Evolutionary conservation across 1,139 yeast species (phyloP).

Genomic region (Suhomyces kunorum): DNA sequence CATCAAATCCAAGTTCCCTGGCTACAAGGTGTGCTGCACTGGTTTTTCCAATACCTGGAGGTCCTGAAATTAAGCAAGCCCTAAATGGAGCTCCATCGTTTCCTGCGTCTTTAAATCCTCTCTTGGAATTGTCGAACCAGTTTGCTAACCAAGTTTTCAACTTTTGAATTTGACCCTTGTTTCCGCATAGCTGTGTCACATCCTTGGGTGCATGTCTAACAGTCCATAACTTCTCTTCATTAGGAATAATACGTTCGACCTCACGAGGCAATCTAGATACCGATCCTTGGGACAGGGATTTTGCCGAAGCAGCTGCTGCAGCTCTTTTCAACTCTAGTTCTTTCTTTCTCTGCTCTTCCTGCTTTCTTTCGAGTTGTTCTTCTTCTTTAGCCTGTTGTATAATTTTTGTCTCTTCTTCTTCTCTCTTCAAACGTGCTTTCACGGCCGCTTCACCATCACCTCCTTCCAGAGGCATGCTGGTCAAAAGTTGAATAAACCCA

Average conservation of each 20-base stretch:
- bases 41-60: slow-evolving; percentile 84
- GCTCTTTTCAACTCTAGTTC: slow-evolving; percentile 2
- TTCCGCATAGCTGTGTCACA: slow-evolving; percentile 83
- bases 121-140: slow-evolving; percentile 65
- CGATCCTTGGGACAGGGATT: slow-evolving; percentile 1
- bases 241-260: slow-evolving; percentile 33
- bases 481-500: slow-evolving; percentile 75
- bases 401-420: slow-evolving; percentile 60
- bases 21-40: slow-evolving; percentile 79
- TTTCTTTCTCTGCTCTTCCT: slow-evolving; percentile 18
- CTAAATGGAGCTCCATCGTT: slow-evolving; percentile 68
- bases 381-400: slow-evolving; percentile 51
- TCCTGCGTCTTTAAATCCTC: slow-evolving; percentile 58
- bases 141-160: slow-evolving; percentile 72
- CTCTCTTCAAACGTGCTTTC: slow-evolving; percentile 67
- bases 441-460: slow-evolving; percentile 80
- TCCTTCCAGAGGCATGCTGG: slow-evolving; percentile 88
- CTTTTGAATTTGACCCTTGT: slow-evolving; percentile 70
- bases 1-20: slow-evolving; percentile 64
- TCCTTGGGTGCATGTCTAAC: slow-evolving; percentile 85
- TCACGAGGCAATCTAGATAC: slow-evolving; percentile 19
- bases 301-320: background rate
- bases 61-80: slow-evolving; percentile 84
- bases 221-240: slow-evolving; percentile 80
- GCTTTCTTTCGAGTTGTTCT: slow-evolving; percentile 21